A percentile compares a stretch with the other conserved stretches of the same genome.
These are phyloP conservation scores for Stephanodiscus triporus DNA, from an alignment of 108 stramenopile genomes.

Conservation along the genomic window DNA sequence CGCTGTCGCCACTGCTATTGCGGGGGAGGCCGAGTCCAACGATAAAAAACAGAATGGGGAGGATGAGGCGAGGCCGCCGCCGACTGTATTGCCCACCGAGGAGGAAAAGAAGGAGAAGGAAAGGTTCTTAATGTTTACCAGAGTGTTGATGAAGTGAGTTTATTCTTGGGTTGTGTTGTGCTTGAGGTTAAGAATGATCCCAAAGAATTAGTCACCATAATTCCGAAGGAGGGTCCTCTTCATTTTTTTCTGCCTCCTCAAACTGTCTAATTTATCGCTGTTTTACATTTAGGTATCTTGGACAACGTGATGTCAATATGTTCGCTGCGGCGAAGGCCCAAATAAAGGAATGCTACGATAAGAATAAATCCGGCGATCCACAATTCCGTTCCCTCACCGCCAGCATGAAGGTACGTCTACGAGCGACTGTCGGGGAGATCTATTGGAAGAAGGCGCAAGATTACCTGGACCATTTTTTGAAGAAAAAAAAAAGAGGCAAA, in stretches of 20 bases:
- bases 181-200: not conserved
- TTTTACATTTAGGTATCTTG: slow-evolving; percentile 45
- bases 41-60: slow-evolving; percentile 22
- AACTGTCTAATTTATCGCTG: not conserved
- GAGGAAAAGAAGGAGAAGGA: slow-evolving; percentile 4
- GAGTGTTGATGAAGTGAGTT: slow-evolving; percentile 56
- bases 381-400: slow-evolving; percentile 62
- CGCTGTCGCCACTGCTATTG: slow-evolving; percentile 24
- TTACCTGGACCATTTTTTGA: slow-evolving; percentile 54
- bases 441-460: slow-evolving; percentile 69
- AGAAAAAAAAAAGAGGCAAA: slow-evolving; percentile 39
- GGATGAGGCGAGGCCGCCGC: slow-evolving; percentile 21
- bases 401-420: slow-evolving; percentile 54
- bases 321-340: slow-evolving; percentile 54
- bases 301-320: slow-evolving; percentile 57
- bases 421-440: slow-evolving; percentile 54
- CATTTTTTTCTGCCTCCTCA: not conserved
- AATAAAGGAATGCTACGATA: slow-evolving; percentile 68
- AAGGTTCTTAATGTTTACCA: not conserved
- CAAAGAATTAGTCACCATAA: too few species aligned
- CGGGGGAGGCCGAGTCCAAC: slow-evolving; percentile 37
- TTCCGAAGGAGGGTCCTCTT: not conserved
- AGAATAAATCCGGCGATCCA: slow-evolving; percentile 57
- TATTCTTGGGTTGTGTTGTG: not conserved
- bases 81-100: slow-evolving; percentile 58